Evolutionary conservation across 208 protist genomes (phyloP).

Genomic region (Acanthamoeba lugdunensis): DNA sequence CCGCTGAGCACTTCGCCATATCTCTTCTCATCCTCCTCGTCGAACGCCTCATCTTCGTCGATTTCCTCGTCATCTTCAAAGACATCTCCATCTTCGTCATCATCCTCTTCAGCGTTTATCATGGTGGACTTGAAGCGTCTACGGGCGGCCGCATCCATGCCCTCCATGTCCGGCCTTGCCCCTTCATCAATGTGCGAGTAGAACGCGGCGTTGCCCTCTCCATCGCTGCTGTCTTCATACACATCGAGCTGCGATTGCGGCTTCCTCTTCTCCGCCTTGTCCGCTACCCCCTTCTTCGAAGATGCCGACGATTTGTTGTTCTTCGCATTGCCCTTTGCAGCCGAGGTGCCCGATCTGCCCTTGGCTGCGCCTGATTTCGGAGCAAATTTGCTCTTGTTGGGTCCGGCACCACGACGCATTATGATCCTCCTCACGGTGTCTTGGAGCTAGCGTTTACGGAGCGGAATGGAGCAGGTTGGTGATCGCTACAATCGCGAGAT

Average conservation of each 20-base stretch:
- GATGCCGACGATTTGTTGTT: not conserved
- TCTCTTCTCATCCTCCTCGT: constrained; percentile 67
- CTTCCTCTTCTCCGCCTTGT: not conserved
- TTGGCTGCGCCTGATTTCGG: not conserved
- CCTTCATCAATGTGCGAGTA: constrained; percentile 50
- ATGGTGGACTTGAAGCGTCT: constrained; percentile 29
- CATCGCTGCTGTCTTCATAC: constrained; percentile 65
- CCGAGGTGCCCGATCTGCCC: not conserved
- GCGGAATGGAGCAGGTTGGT: not conserved
- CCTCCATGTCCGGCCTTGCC: constrained; percentile 6
- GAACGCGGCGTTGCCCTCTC: constrained; percentile 28
- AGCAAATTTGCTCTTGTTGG: not conserved
- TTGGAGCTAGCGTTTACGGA: not conserved
- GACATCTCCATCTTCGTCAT: not conserved
- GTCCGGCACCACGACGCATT: not conserved
- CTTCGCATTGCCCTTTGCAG: not conserved
- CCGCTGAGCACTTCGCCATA: constrained; percentile 52
- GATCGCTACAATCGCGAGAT: not conserved
- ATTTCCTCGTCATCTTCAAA: constrained; percentile 72
- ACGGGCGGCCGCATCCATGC: constrained; percentile 36
- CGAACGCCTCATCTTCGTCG: constrained; percentile 73
- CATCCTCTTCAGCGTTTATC: not conserved
- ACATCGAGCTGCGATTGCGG: constrained; percentile 36
- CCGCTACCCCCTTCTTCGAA: not conserved
- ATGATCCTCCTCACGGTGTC: not conserved